phyloP scores from a whole-genome alignment of 495 filamentous ascomycete genomes.

The Cryomyces minteri region DNA sequence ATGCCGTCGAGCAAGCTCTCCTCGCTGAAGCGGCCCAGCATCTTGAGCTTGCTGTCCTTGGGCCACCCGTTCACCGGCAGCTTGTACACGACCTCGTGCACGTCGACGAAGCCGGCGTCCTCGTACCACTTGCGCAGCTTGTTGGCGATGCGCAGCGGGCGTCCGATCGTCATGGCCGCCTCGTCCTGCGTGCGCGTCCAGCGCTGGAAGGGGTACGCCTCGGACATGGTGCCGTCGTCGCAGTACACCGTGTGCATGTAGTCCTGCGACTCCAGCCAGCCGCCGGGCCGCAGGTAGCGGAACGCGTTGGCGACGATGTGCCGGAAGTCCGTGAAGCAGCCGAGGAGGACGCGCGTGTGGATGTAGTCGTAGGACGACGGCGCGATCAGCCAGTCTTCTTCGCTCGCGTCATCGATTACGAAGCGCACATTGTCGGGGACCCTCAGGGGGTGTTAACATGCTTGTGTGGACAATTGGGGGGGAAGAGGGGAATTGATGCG shows the following conservation, averaged over 20 bases:
- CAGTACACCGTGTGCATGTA: constrained; percentile 14
- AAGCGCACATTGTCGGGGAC: constrained; percentile 16
- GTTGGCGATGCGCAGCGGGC: constrained; percentile 17
- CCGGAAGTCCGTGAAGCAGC: constrained; percentile 17
- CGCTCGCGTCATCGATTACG: constrained; percentile 17
- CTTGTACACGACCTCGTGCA: constrained; percentile 21
- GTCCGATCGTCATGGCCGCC: constrained; percentile 14
- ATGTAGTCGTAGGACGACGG: constrained; percentile 12
- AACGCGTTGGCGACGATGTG: constrained; percentile 13
- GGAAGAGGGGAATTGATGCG: background rate
- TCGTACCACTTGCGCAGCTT: constrained; percentile 21
- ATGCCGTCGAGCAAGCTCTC: constrained; percentile 23
- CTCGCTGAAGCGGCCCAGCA: constrained; percentile 23
- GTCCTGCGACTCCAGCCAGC: constrained; percentile 17
- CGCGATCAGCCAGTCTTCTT: constrained; percentile 19
- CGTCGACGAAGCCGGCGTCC: constrained; percentile 22
- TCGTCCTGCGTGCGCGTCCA: constrained; percentile 17
- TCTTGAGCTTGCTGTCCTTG: constrained; percentile 19
- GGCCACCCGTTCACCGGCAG: constrained; percentile 22
- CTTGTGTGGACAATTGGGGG: background rate
- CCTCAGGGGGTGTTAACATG: constrained; percentile 1
- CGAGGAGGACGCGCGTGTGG: constrained; percentile 16
- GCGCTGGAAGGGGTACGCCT: constrained; percentile 24
- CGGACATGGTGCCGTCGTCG: constrained; percentile 16
- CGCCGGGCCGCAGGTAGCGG: constrained; percentile 14